Evolutionary conservation across 139 green algal genomes (phyloP).

Genomic region (Coelastrella sp.): DNA sequence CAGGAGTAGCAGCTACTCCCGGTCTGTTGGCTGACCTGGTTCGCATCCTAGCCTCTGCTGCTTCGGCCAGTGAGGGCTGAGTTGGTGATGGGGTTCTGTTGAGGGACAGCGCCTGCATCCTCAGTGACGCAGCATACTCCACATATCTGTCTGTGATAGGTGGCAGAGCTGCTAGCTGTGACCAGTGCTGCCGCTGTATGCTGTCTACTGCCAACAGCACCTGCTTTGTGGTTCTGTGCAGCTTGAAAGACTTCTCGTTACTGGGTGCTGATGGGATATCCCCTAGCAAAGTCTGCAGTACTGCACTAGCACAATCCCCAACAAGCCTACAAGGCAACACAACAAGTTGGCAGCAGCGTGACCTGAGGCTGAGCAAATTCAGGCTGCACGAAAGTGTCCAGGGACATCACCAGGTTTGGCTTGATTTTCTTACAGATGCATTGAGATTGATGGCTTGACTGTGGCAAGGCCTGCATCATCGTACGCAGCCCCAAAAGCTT

Average conservation of each 20-base stretch:
- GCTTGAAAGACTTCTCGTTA: slow-evolving; percentile 19
- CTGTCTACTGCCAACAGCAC: not conserved
- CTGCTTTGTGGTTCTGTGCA: not conserved
- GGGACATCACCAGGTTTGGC: no score
- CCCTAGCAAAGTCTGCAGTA: slow-evolving; percentile 29
- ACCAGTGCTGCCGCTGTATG: not conserved
- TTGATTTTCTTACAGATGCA: no score
- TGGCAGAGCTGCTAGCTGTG: not conserved
- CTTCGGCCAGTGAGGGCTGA: not conserved
- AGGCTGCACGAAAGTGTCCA: no score
- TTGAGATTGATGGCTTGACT: no score
- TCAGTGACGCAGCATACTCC: not conserved
- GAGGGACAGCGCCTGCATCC: not conserved
- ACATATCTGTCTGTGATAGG: not conserved
- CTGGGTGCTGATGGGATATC: not conserved
- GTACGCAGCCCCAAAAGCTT: no score
- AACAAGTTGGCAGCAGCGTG: not conserved
- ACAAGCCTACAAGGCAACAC: not conserved
- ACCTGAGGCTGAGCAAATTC: no score
- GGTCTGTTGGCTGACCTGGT: no score
- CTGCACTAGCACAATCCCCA: slow-evolving; percentile 17
- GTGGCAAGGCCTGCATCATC: no score
- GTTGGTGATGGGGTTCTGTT: not conserved
- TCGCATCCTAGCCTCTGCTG: not conserved
- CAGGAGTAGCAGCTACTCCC: no score